Evolutionary conservation across 2,329 filamentous ascomycete genomes (phyloP).

Genomic region (Fusarium sp.): DNA sequence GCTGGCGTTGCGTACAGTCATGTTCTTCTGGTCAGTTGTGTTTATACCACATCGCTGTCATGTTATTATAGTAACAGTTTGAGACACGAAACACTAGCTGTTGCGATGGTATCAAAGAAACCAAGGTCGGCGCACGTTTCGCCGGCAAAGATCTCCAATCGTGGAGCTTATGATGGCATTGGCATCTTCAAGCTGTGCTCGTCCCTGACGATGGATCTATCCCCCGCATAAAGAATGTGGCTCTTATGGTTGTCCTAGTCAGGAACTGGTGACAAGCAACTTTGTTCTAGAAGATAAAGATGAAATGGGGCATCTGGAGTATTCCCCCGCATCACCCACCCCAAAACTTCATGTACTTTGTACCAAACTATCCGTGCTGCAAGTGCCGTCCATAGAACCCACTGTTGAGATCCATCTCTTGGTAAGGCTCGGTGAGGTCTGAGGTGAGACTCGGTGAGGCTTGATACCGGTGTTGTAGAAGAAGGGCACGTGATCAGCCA

Average conservation of each 20-base stretch:
- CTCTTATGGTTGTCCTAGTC: constrained; percentile 40
- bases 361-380: constrained; percentile 48
- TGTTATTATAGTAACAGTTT: no score
- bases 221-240: constrained; percentile 37
- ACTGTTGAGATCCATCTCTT: constrained; percentile 40
- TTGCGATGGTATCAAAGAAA: neutral
- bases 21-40: neutral
- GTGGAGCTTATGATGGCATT: constrained; percentile 34
- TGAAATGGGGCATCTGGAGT: constrained; percentile 47
- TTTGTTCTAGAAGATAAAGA: constrained; percentile 43
- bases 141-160: constrained; percentile 13
- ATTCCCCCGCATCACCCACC: constrained; percentile 45
- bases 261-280: constrained; percentile 41
- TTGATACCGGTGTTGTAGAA: neutral
- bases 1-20: neutral
- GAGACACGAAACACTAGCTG: neutral
- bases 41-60: neutral
- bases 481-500: constrained; percentile 6
- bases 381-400: constrained; percentile 43
- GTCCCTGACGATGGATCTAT: constrained; percentile 38
- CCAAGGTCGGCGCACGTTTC: constrained; percentile 9
- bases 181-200: constrained; percentile 25
- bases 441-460: constrained; percentile 25
- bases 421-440: constrained; percentile 35
- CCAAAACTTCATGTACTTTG: constrained; percentile 44